Evolutionary conservation across 2,329 filamentous ascomycete genomes (phyloP).

Genomic region (Diaporthe aspalathi): DNA sequence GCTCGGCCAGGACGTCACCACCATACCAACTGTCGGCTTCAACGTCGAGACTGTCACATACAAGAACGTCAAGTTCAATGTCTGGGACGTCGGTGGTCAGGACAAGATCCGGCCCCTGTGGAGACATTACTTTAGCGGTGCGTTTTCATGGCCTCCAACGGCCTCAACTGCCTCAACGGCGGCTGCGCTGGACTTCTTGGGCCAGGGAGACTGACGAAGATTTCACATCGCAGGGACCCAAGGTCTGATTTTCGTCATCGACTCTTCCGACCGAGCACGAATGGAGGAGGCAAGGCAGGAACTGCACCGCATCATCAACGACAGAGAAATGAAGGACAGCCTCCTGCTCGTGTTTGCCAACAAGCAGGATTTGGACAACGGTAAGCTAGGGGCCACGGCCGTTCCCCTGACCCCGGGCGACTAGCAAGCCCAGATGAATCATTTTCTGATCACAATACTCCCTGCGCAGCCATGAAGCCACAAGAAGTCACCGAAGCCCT

Average conservation of each 20-base stretch:
- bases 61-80: conserved; percentile 99
- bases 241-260: conserved; percentile 98
- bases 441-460: conserved; percentile 22
- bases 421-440: not conserved
- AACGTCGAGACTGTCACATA: conserved; percentile 99
- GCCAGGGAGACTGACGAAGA: conserved; percentile 27
- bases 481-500: conserved; percentile 83
- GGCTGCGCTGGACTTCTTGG: not conserved
- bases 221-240: conserved; percentile 77
- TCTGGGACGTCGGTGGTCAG: conserved; percentile 98
- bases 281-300: conserved; percentile 95
- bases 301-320: conserved; percentile 96
- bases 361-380: conserved; percentile 93
- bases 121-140: conserved; percentile 95
- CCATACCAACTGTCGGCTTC: conserved; percentile 98
- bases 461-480: conserved; percentile 77
- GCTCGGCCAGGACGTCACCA: conserved; percentile 97
- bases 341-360: conserved; percentile 96
- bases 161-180: too few species aligned
- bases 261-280: conserved; percentile 90
- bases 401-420: not conserved
- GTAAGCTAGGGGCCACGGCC: conserved; percentile 59
- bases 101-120: conserved; percentile 98
- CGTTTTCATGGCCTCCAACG: conserved; percentile 44
- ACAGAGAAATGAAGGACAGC: conserved; percentile 97